These are phyloP conservation scores for Mycena sp. DNA, from an alignment of 1,284 basidiomycete species.

Conservation along the genomic window DNA sequence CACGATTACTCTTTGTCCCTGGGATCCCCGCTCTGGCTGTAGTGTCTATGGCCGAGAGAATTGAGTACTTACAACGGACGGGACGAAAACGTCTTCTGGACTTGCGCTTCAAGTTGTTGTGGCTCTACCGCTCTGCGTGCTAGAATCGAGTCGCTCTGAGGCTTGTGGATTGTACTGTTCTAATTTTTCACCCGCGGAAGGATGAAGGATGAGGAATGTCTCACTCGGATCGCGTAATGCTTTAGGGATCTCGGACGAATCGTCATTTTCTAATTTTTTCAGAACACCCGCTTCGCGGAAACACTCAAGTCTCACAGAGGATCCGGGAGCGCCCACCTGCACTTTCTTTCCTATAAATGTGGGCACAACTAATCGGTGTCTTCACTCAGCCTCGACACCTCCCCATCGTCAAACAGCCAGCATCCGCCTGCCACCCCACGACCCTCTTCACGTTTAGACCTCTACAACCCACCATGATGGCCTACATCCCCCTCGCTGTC, in stretches of 20 bases:
- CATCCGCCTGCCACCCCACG: constrained; percentile 2
- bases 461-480: constrained; percentile 9
- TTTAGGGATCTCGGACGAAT: neutral
- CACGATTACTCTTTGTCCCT: no score
- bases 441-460: neutral
- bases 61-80: no score
- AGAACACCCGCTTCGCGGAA: neutral
- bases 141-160: no score
- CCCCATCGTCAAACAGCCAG: constrained; percentile 1
- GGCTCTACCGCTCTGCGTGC: no score
- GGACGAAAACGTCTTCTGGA: no score
- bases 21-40: no score
- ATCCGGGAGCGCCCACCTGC: neutral
- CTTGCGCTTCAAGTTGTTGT: no score
- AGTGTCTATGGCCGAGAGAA: no score
- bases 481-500: constrained; percentile 15
- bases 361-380: neutral
- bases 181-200: neutral
- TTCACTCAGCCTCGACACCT: constrained; percentile 1
- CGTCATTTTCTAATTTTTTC: neutral
- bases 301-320: constrained; percentile 11
- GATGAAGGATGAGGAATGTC: neutral
- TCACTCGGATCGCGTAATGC: neutral
- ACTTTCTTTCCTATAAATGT: constrained; percentile 15
- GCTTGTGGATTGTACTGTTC: no score